Percentiles rank a stretch among this genome's conserved stretches.
Evolutionary conservation across 2,329 filamentous ascomycete genomes (phyloP).

Genomic region (Paracoccidioides lutzii): DNA sequence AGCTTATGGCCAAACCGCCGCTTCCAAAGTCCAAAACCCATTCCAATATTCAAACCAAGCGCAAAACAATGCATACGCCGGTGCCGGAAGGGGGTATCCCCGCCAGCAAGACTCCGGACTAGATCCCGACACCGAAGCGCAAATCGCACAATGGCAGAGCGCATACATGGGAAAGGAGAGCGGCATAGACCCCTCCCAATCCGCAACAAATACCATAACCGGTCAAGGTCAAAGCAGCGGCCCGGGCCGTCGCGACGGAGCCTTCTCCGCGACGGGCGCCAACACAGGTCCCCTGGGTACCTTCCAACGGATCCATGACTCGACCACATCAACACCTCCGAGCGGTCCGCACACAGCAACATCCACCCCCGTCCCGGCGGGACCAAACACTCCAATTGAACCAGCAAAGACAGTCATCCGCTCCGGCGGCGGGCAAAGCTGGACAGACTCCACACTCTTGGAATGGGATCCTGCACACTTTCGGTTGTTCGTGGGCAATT

Average conservation of each 20-base stretch:
- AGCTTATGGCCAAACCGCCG: slow-evolving; percentile 36
- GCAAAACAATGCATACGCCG: slow-evolving; percentile 22
- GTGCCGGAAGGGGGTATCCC: slow-evolving; percentile 33
- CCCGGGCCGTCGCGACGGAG: slow-evolving; percentile 31
- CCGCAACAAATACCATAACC: slow-evolving; percentile 20
- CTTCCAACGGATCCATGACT: slow-evolving; percentile 19
- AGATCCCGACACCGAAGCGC: slow-evolving; percentile 74
- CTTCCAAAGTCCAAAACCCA: slow-evolving; percentile 66
- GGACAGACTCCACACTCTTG: slow-evolving; percentile 76
- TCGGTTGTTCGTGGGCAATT: slow-evolving; percentile 88
- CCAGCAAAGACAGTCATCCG: slow-evolving; percentile 73
- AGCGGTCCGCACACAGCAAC: slow-evolving; percentile 22
- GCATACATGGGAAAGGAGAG: slow-evolving; percentile 60
- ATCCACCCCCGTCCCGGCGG: slow-evolving; percentile 35
- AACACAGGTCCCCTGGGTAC: slow-evolving; percentile 34
- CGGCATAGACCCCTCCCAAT: slow-evolving; percentile 21
- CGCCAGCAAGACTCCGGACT: slow-evolving; percentile 30
- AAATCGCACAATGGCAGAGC: slow-evolving; percentile 91
- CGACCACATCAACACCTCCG: slow-evolving; percentile 14
- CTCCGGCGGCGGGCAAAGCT: slow-evolving; percentile 78
- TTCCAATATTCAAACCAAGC: slow-evolving; percentile 53
- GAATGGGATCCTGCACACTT: slow-evolving; percentile 96
- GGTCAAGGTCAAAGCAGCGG: slow-evolving; percentile 9
- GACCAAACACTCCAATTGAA: slow-evolving; percentile 29
- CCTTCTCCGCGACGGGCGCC: slow-evolving; percentile 29